phyloP scores from a whole-genome alignment of 176 grass and related monocot species.

The Juncus effusus region DNA sequence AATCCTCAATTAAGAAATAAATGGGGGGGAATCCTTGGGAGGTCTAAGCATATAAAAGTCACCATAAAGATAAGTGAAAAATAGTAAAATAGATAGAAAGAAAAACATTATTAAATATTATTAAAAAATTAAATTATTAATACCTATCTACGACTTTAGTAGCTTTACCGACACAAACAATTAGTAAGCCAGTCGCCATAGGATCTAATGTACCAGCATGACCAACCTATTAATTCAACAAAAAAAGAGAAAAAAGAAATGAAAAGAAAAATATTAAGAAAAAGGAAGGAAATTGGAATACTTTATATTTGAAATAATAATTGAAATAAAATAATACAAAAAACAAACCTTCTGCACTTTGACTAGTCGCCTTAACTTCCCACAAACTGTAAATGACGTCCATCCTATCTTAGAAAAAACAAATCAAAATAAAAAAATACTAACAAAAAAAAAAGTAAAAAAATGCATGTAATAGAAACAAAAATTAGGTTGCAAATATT shows the following conservation, averaged over 20 bases:
- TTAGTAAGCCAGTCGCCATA: conserved; percentile 87
- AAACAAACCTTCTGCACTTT: conserved; percentile 80
- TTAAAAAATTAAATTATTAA: not conserved
- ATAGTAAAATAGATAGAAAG: too few relatives aligned
- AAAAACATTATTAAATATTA: too few relatives aligned
- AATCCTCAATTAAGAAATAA: too few relatives aligned
- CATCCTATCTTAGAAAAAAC: conserved; percentile 53
- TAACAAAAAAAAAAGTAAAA: conserved; percentile 7
- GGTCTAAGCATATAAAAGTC: not conserved
- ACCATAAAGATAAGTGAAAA: too few relatives aligned
- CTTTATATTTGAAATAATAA: too few relatives aligned
- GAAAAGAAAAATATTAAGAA: not conserved
- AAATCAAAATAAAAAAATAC: conserved; percentile 14
- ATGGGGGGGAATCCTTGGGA: too few relatives aligned
- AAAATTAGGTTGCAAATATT: conserved; percentile 11
- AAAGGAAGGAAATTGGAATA: too few relatives aligned
- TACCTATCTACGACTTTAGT: conserved; percentile 98
- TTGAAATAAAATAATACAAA: too few relatives aligned
- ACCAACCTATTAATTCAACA: conserved; percentile 53
- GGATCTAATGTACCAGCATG: conserved; percentile 95
- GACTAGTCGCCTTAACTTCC: conserved; percentile 80
- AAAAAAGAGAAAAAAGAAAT: conserved; percentile 9
- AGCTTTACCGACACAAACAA: conserved; percentile 97
- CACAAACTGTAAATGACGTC: conserved; percentile 99
- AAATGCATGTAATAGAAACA: not conserved